phyloP scores from a whole-genome alignment of 1,139 yeast genomes.

The Meyerozyma athensensis region DNA sequence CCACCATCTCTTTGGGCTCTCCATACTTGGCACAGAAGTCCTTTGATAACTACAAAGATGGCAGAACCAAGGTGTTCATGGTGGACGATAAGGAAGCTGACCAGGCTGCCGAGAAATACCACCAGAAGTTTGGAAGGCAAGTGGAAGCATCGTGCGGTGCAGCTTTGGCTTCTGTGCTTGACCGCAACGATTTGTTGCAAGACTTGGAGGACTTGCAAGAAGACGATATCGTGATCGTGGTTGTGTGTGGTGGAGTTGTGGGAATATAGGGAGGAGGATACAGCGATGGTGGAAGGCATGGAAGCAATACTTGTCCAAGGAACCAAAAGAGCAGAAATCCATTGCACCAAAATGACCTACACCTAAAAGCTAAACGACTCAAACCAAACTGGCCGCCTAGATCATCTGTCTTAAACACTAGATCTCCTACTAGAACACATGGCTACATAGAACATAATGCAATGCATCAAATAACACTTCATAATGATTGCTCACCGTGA shows the following conservation, averaged over 20 bases:
- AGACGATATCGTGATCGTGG: slow-evolving; percentile 31
- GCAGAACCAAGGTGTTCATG: slow-evolving; percentile 16
- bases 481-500: not conserved
- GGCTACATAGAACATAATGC: no score
- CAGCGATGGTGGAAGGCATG: no score
- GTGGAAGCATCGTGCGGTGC: slow-evolving; percentile 46
- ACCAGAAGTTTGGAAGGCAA: slow-evolving; percentile 19
- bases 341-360: no score
- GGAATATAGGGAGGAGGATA: no score
- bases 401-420: no score
- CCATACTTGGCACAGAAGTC: slow-evolving; percentile 31
- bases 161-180: slow-evolving; percentile 24
- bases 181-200: slow-evolving; percentile 18
- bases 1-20: slow-evolving; percentile 40
- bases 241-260: slow-evolving; percentile 36
- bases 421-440: no score
- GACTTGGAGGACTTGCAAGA: slow-evolving; percentile 19
- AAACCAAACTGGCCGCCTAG: no score
- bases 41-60: slow-evolving; percentile 22
- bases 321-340: no score
- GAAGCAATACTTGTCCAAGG: no score
- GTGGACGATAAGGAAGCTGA: slow-evolving; percentile 36
- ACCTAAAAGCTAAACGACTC: no score
- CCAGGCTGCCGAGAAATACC: slow-evolving; percentile 24
- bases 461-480: not conserved